A percentile compares a stretch with the other conserved stretches of the same genome.
Conservation (phyloP, 768 basidiomycete genomes). For the Xerocomellus dryophilus region DNA sequence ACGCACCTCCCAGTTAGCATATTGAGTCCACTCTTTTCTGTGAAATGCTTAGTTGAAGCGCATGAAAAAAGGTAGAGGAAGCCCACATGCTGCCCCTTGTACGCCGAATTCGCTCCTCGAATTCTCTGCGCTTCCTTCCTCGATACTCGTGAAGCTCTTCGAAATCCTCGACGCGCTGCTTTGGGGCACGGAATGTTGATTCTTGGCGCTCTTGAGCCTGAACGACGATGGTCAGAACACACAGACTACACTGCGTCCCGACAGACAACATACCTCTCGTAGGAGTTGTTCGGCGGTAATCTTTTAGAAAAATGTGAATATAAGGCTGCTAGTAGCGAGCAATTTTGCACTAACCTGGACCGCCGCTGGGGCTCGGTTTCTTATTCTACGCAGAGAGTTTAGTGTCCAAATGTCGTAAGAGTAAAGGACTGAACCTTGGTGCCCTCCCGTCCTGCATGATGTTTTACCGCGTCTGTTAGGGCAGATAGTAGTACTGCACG, state of each 20-base stretch:
- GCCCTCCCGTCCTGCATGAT: slow-evolving; percentile 79
- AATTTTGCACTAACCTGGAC: slow-evolving; percentile 61
- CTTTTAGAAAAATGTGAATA: slow-evolving; percentile 41
- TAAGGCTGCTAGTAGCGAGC: background rate
- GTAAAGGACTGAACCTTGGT: slow-evolving; percentile 51
- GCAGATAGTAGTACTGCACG: background rate
- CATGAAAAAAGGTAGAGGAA: background rate
- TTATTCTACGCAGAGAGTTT: slow-evolving; percentile 56
- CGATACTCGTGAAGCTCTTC: slow-evolving; percentile 90
- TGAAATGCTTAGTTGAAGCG: background rate
- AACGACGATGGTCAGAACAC: slow-evolving; percentile 1
- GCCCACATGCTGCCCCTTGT: slow-evolving; percentile 78
- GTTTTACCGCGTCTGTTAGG: background rate
- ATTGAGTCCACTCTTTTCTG: slow-evolving; percentile 86
- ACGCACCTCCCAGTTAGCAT: slow-evolving; percentile 80
- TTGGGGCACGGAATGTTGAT: slow-evolving; percentile 84
- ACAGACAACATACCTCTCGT: slow-evolving; percentile 62
- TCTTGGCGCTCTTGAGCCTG: slow-evolving; percentile 98
- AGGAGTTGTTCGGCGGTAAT: slow-evolving; percentile 98
- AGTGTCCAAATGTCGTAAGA: background rate
- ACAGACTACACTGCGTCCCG: background rate
- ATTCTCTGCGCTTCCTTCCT: slow-evolving; percentile 89
- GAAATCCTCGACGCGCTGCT: slow-evolving; percentile 94
- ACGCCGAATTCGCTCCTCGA: slow-evolving; percentile 82
- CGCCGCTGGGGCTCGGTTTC: slow-evolving; percentile 94